Conservation (phyloP, 208 protist genomes). For the Spironucleus salmonicida region DNA sequence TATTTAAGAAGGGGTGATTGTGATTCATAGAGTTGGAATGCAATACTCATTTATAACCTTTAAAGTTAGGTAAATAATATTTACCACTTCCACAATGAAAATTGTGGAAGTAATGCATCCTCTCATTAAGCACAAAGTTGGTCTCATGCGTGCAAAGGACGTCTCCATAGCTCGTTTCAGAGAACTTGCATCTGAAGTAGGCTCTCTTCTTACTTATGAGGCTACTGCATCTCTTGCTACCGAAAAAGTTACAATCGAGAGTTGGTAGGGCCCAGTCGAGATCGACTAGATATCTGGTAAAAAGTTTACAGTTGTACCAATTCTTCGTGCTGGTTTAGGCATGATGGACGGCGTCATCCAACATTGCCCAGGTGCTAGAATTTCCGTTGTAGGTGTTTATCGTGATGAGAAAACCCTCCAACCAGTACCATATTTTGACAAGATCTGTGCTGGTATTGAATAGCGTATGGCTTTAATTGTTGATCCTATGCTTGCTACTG, state of each 20-base stretch:
- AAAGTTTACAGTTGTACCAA: not conserved
- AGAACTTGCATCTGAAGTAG: not conserved
- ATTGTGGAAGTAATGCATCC: no score
- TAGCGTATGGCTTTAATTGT: not conserved
- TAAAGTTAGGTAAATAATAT: no score
- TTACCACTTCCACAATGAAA: no score
- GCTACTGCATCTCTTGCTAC: not conserved
- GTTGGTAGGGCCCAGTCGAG: not conserved
- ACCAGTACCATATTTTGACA: constrained; percentile 1
- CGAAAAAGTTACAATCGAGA: not conserved
- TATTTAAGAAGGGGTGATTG: no score
- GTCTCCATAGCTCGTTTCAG: not conserved
- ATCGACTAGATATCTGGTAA: not conserved
- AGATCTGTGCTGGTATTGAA: not conserved
- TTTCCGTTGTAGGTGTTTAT: not conserved
- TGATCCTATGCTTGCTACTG: constrained; percentile 21
- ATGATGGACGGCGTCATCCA: constrained; percentile 6
- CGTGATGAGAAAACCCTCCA: not conserved
- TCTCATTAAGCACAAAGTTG: constrained; percentile 20
- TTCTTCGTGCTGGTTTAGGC: constrained; percentile 6
- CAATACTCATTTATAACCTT: no score
- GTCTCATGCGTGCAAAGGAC: not conserved
- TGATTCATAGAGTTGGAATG: no score
- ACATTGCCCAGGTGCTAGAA: not conserved
- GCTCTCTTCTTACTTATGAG: not conserved